Evolutionary conservation across 148 eudicot species (phyloP).

Genomic region (Rhododendron griersonianum): DNA sequence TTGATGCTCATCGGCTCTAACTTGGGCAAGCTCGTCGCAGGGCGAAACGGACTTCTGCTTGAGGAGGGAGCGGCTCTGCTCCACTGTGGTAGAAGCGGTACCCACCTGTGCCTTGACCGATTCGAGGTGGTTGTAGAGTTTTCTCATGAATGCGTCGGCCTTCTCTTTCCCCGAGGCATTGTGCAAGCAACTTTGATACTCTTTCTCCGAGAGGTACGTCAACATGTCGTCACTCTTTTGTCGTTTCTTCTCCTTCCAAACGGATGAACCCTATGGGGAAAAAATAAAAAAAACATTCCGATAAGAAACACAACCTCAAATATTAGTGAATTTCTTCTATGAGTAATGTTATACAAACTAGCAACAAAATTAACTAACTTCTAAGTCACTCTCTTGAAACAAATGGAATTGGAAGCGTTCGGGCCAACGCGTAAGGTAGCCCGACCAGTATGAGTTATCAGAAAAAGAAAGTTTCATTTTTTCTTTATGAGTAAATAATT

Average conservation of each 20-base stretch:
- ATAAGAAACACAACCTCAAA: too few species aligned
- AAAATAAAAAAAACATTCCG: too few species aligned
- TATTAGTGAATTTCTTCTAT: too few species aligned
- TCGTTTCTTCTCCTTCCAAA: not conserved
- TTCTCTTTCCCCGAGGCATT: slow-evolving; percentile 60
- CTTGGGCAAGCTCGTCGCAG: slow-evolving; percentile 56
- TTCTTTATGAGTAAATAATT: too few species aligned
- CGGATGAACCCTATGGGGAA: too few species aligned
- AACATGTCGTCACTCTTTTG: slow-evolving; percentile 39
- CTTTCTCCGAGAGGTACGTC: slow-evolving; percentile 69
- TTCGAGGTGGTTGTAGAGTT: slow-evolving; percentile 51
- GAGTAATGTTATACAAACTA: too few species aligned
- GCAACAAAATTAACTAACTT: too few species aligned
- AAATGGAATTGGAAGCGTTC: too few species aligned
- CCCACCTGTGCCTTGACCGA: slow-evolving; percentile 76
- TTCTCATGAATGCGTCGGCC: slow-evolving; percentile 66
- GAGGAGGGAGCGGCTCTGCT: slow-evolving; percentile 78
- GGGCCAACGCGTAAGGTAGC: too few species aligned
- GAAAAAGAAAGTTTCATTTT: too few species aligned
- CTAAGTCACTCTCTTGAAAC: too few species aligned
- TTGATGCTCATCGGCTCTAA: slow-evolving; percentile 66
- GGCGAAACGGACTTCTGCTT: slow-evolving; percentile 80
- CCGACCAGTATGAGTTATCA: too few species aligned
- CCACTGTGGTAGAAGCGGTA: slow-evolving; percentile 74
- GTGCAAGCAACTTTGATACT: slow-evolving; percentile 42